A percentile compares a stretch with the other conserved stretches of the same genome.
Conservation (phyloP, 164 flowering plant genomes). For the Vitis rotundifolia region DNA sequence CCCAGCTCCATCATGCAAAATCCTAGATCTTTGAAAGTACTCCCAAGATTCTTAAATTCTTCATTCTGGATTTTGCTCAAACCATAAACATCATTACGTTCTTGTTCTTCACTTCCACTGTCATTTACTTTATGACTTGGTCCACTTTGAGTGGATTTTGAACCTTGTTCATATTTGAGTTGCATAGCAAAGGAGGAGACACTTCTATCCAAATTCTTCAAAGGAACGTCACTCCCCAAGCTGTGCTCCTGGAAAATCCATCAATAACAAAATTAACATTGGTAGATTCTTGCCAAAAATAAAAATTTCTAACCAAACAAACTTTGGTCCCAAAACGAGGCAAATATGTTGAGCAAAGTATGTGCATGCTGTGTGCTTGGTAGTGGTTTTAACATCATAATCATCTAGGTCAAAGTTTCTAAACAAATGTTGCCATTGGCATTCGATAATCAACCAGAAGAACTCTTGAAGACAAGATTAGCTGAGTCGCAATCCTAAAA, state of each 20-base stretch:
- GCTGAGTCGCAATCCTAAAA: not conserved
- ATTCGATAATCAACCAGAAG: not conserved
- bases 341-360: no score
- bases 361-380: no score
- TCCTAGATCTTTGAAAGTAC: constrained; percentile 60
- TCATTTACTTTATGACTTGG: not conserved
- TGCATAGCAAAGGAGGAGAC: constrained; percentile 87
- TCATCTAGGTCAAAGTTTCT: not conserved
- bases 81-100: constrained; percentile 1
- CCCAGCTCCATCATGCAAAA: constrained; percentile 81
- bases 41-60: constrained; percentile 52
- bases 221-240: constrained; percentile 86
- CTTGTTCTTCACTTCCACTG: constrained; percentile 1
- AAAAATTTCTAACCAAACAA: not conserved
- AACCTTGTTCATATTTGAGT: constrained; percentile 50
- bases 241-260: constrained; percentile 57
- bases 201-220: constrained; percentile 68
- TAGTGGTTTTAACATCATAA: not conserved
- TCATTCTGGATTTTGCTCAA: constrained; percentile 19
- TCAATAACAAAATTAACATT: not conserved
- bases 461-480: not conserved
- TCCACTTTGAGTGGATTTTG: constrained; percentile 10
- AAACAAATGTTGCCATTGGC: not conserved
- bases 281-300: not conserved
- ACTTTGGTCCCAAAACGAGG: no score